Conservation (phyloP, 768 basidiomycete genomes). For the Trametes punicea region DNA sequence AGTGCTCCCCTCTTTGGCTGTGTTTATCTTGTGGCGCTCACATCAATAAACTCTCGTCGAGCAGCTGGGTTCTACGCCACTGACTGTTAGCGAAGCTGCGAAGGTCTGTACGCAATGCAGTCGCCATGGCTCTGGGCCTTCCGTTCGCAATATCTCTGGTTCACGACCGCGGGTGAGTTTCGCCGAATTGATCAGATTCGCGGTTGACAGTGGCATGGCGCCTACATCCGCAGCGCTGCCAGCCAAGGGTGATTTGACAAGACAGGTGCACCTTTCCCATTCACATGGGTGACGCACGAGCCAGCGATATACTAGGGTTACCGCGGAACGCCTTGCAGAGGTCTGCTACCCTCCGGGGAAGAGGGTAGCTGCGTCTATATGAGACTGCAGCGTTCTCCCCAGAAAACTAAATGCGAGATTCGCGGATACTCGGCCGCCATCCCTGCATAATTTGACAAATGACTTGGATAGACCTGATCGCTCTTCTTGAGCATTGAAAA, state of each 20-base stretch:
- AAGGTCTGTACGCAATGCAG: not conserved
- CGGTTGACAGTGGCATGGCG: not conserved
- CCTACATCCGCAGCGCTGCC: not conserved
- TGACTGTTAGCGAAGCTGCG: constrained; percentile 15
- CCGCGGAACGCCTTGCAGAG: no score
- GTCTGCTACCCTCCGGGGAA: constrained; percentile 7
- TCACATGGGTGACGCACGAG: not conserved
- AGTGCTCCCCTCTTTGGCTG: not conserved
- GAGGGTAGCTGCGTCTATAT: not conserved
- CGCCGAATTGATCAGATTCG: not conserved
- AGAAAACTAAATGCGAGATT: constrained; percentile 3
- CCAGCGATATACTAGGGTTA: not conserved
- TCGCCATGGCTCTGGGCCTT: not conserved
- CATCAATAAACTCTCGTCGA: not conserved
- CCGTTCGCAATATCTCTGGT: not conserved
- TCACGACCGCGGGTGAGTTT: not conserved
- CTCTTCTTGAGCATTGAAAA: not conserved
- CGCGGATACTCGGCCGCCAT: constrained; percentile 5
- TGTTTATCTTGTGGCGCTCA: constrained; percentile 14
- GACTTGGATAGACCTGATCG: not conserved
- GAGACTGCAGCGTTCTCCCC: not conserved
- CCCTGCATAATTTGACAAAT: constrained; percentile 9
- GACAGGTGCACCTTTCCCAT: not conserved
- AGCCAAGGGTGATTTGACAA: not conserved
- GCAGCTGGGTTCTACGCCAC: constrained; percentile 6